Evolutionary conservation across 1,139 yeast genomes (phyloP).

Genomic region (Maudiozyma humilis): DNA sequence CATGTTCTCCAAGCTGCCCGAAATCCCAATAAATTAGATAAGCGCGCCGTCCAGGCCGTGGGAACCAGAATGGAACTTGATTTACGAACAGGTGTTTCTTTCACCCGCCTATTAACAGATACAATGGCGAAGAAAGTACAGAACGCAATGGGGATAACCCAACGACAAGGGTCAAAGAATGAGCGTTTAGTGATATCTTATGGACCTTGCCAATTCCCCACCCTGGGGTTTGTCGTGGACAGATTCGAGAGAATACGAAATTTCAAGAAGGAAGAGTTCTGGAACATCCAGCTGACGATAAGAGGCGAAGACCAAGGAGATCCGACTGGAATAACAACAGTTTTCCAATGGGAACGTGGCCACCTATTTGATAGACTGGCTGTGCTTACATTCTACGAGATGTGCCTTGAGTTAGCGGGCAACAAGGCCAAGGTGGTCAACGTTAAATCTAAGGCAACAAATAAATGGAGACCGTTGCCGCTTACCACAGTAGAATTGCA

Average conservation of each 20-base stretch:
- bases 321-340: conserved; percentile 16
- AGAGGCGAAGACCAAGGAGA: conserved; percentile 34
- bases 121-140: conserved; percentile 24
- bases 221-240: conserved; percentile 95
- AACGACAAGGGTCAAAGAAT: conserved; percentile 8
- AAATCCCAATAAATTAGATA: conserved; percentile 55
- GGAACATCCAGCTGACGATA: conserved; percentile 57
- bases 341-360: conserved; percentile 57
- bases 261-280: conserved; percentile 71
- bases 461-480: conserved; percentile 79
- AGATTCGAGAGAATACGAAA: conserved; percentile 66
- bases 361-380: conserved; percentile 66
- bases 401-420: conserved; percentile 42
- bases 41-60: conserved; percentile 74
- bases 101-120: conserved; percentile 55
- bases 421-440: conserved; percentile 45
- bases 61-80: conserved; percentile 81
- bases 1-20: conserved; percentile 74
- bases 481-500: conserved; percentile 93
- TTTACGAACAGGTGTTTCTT: conserved; percentile 79
- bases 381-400: conserved; percentile 56
- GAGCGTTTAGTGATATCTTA: conserved; percentile 48
- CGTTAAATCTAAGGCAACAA: conserved; percentile 54
- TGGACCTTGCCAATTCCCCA: conserved; percentile 96
- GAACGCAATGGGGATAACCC: conserved; percentile 13